Conservation (phyloP, 2,329 filamentous ascomycete species). For the Elsinoe ampelina region DNA sequence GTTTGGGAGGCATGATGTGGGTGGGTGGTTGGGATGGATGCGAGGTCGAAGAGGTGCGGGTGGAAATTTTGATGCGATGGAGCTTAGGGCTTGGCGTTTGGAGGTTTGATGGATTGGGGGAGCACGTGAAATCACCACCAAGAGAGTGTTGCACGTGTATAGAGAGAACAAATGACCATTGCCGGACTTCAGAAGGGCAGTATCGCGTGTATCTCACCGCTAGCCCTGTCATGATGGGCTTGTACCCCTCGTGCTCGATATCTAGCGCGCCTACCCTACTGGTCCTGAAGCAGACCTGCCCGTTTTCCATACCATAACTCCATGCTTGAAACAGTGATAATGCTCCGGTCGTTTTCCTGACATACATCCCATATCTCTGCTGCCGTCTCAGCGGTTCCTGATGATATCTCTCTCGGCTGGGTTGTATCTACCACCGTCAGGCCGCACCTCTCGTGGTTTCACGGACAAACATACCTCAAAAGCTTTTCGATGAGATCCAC, state of each 20-base stretch:
- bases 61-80: constrained; percentile 4
- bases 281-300: background rate
- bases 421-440: constrained; percentile 24
- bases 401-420: constrained; percentile 31
- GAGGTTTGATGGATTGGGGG: background rate
- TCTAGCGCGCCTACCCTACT: too few relatives aligned
- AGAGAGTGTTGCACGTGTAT: too few relatives aligned
- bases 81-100: background rate
- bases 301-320: background rate
- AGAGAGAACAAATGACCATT: too few relatives aligned
- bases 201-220: too few relatives aligned
- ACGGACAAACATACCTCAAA: constrained; percentile 57
- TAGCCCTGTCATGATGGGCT: too few relatives aligned
- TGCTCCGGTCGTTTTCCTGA: background rate
- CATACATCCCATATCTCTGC: background rate
- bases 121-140: too few relatives aligned
- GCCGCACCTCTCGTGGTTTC: background rate
- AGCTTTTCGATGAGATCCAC: constrained; percentile 98
- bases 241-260: too few relatives aligned
- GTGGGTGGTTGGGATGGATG: background rate
- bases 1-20: constrained; percentile 15
- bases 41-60: background rate
- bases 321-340: background rate
- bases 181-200: too few relatives aligned
- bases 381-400: constrained; percentile 11